Evolutionary conservation across 805 yeast genomes (phyloP), one percentile per base, ranked within the genome.

Genomic region (Blastobotrys parvus): DNA sequence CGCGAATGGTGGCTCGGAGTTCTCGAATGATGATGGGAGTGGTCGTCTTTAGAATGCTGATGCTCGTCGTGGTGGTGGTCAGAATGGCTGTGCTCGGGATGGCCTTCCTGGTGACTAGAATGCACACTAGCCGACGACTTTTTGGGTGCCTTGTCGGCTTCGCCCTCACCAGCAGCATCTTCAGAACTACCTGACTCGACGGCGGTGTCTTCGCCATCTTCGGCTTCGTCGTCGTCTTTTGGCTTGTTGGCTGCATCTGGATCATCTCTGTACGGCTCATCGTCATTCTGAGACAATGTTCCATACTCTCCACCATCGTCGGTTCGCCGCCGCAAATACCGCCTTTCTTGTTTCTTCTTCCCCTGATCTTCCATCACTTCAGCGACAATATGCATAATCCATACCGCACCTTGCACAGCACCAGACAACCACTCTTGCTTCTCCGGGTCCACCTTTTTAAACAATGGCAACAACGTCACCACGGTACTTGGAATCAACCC

Each of bases 271-370:
- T n/a, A n/a, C n/a, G n/a, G n/a, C 22, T 33, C 36, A 4, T 17
- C 36, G 5, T 17, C 36, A 3, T 6, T 13, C 19, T 16, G 15
- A 6, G 17, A 13, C 4, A 18, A 53, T 19, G 50, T 49, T 19
- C 54, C 46, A 39, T 42, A 29, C 41, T 56, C 60, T n/a, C 46
- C 54, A 4, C 55, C 55, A n/a, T 50, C 41, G 11, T 47, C 45
- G 8, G 55, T 49, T 44, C 54, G 57, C 58, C 42, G 44, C 50
- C 23, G 60, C 58, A 37, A 47, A 51, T 10, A 39, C 18, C 17
- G 44, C 35, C 20, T 16, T 32, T 45, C 47, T 19, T 37, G 44
- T 11, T 29, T 30, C 23, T 36, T 23, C 35, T 32, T 41, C 34
- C 42, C 23, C 11, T 7, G 13, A 2, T 20, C 33, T 36, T 45